phyloP scores from a whole-genome alignment of 208 protist species.

The Crithidia expoeki region DNA sequence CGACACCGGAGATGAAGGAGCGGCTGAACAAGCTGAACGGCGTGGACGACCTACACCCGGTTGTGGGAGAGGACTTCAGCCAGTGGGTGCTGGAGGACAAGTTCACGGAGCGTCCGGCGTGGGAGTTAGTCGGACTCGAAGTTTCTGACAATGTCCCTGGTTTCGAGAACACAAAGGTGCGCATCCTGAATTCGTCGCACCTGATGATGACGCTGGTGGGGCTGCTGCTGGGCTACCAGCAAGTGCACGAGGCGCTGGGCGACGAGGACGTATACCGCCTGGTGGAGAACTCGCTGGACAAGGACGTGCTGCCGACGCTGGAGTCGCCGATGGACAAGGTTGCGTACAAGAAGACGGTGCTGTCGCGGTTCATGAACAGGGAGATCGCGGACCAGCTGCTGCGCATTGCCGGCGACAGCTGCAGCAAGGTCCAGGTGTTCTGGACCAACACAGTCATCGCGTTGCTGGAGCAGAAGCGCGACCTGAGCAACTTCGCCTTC shows the following conservation, averaged over 20 bases:
- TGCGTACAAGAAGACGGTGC: conserved; percentile 39
- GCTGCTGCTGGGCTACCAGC: conserved; percentile 39
- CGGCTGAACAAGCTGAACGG: conserved; percentile 29
- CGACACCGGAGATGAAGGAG: conserved; percentile 31
- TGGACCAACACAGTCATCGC: conserved; percentile 42
- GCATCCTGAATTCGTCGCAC: conserved; percentile 51
- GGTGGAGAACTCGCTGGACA: conserved; percentile 26
- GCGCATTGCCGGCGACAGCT: conserved; percentile 43
- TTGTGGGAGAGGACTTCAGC: conserved; percentile 48
- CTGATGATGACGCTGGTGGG: conserved; percentile 42
- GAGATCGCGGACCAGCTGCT: conserved; percentile 46
- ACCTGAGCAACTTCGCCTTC: conserved; percentile 42
- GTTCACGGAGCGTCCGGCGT: conserved; percentile 37
- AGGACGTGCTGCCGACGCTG: conserved; percentile 38
- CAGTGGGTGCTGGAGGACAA: conserved; percentile 55
- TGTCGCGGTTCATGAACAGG: conserved; percentile 40
- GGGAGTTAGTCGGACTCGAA: conserved; percentile 40
- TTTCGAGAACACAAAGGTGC: conserved; percentile 46
- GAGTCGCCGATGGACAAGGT: conserved; percentile 44
- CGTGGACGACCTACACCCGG: conserved; percentile 35
- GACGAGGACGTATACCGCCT: conserved; percentile 34
- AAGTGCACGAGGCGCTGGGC: conserved; percentile 37
- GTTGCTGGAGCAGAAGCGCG: conserved; percentile 10
- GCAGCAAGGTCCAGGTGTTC: conserved; percentile 51
- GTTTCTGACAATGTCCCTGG: conserved; percentile 35